Percentiles rank a stretch among this genome's conserved stretches.
phyloP scores from a whole-genome alignment of 306 rosid species.

The Inga laurina region DNA sequence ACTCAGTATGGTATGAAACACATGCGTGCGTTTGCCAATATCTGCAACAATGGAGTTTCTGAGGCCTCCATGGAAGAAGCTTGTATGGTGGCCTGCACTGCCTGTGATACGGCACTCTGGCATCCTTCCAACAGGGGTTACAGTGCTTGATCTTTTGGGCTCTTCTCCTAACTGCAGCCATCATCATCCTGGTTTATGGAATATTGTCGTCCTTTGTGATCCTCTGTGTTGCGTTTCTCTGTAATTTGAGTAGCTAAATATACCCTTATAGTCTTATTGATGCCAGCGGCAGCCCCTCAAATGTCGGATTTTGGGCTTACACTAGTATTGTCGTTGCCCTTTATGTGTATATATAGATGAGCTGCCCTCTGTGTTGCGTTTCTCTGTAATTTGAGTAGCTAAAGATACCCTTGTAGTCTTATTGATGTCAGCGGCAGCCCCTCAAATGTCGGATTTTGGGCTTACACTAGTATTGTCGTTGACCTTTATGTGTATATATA shows the following conservation, averaged over 20 bases:
- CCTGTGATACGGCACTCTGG: constrained; percentile 40
- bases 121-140: constrained; percentile 67
- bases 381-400: neutral
- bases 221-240: neutral
- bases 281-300: neutral
- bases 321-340: too few species aligned
- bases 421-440: too few species aligned
- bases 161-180: neutral
- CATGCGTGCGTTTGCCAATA: constrained; percentile 85
- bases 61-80: constrained; percentile 57
- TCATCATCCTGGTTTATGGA: neutral
- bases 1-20: constrained; percentile 96
- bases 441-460: constrained; percentile 25
- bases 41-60: constrained; percentile 69
- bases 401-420: neutral
- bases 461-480: too few species aligned
- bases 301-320: constrained; percentile 19
- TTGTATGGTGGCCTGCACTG: constrained; percentile 59
- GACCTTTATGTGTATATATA: too few species aligned
- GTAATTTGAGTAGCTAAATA: neutral
- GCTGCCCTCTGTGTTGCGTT: neutral
- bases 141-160: constrained; percentile 55
- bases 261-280: neutral
- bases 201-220: neutral
- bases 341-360: neutral